Percentiles rank a stretch among this genome's conserved stretches.
These are phyloP conservation scores for Lactifluus pinguis DNA, from an alignment of 768 basidiomycete genomes.

Conservation along the genomic window DNA sequence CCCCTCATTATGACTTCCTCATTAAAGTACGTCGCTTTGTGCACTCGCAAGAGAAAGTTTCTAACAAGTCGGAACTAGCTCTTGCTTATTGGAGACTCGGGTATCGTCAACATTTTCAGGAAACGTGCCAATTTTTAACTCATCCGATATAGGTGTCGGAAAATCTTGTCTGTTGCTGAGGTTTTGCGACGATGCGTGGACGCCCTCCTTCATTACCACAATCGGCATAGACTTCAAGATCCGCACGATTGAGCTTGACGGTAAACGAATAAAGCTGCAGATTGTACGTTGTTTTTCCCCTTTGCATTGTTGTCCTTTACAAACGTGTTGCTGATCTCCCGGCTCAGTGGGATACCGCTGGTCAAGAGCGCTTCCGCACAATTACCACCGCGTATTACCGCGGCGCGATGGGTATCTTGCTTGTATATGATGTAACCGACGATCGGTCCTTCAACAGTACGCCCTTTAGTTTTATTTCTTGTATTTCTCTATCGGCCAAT, in stretches of 20 bases:
- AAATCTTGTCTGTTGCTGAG: constrained; percentile 93
- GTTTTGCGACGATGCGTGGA: constrained; percentile 99
- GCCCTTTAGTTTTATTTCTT: constrained; percentile 25
- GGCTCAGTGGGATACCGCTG: constrained; percentile 93
- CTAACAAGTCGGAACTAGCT: constrained; percentile 41
- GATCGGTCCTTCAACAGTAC: constrained; percentile 91
- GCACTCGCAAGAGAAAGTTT: constrained; percentile 5
- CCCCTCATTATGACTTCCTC: constrained; percentile 95
- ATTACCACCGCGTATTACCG: constrained; percentile 99
- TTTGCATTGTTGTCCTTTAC: neutral
- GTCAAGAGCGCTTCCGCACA: constrained; percentile 96
- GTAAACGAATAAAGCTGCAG: constrained; percentile 97
- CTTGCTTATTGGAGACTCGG: constrained; percentile 93
- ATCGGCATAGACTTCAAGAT: constrained; percentile 99
- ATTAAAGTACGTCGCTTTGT: constrained; percentile 59
- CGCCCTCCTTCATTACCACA: constrained; percentile 97
- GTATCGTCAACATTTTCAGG: constrained; percentile 29
- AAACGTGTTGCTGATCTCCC: neutral
- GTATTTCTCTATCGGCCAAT: neutral
- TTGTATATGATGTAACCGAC: constrained; percentile 98
- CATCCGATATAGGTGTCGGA: constrained; percentile 63
- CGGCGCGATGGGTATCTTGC: constrained; percentile 95
- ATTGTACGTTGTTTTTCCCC: constrained; percentile 54
- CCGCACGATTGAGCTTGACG: constrained; percentile 95
- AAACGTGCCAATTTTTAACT: neutral